Evolutionary conservation across 768 basidiomycete species (phyloP).

Genomic region (Chalciporus chontae): DNA sequence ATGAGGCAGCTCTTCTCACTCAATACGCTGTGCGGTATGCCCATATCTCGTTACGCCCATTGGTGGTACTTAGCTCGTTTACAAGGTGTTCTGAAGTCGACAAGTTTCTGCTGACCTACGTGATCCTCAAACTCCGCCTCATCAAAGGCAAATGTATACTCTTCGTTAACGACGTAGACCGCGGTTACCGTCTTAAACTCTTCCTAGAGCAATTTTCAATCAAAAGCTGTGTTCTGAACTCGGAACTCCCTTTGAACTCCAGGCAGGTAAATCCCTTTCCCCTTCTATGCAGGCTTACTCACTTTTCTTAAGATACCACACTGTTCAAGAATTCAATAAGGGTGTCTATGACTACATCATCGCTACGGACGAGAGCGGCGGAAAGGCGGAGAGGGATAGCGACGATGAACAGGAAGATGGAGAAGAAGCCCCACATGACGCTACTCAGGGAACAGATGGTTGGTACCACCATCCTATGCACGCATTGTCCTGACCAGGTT

Average conservation of each 20-base stretch:
- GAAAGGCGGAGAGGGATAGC: constrained; percentile 47
- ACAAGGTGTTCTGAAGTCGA: constrained; percentile 85
- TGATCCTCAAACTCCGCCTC: constrained; percentile 93
- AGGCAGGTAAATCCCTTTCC: constrained; percentile 40
- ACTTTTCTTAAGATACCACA: constrained; percentile 67
- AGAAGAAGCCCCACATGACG: constrained; percentile 22
- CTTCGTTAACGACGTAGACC: constrained; percentile 95
- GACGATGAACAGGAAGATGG: constrained; percentile 42
- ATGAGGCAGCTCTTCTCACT: constrained; percentile 73
- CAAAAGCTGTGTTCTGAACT: constrained; percentile 93
- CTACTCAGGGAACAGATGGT: constrained; percentile 28
- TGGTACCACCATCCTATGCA: constrained; percentile 9
- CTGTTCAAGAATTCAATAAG: constrained; percentile 97
- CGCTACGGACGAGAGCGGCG: constrained; percentile 87
- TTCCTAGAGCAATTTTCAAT: constrained; percentile 98
- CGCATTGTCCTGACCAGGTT: constrained; percentile 26
- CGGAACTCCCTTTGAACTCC: constrained; percentile 92
- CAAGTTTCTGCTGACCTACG: constrained; percentile 95
- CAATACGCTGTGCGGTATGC: constrained; percentile 80
- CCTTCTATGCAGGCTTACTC: background rate
- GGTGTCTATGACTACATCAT: constrained; percentile 99
- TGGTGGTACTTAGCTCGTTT: constrained; percentile 1
- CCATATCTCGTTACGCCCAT: background rate
- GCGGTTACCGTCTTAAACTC: constrained; percentile 93
- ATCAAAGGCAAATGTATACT: constrained; percentile 95